These are phyloP conservation scores for Lichtheimia corymbifera DNA, from an alignment of 371 early-diverging fungal genomes.

Conservation along the genomic window DNA sequence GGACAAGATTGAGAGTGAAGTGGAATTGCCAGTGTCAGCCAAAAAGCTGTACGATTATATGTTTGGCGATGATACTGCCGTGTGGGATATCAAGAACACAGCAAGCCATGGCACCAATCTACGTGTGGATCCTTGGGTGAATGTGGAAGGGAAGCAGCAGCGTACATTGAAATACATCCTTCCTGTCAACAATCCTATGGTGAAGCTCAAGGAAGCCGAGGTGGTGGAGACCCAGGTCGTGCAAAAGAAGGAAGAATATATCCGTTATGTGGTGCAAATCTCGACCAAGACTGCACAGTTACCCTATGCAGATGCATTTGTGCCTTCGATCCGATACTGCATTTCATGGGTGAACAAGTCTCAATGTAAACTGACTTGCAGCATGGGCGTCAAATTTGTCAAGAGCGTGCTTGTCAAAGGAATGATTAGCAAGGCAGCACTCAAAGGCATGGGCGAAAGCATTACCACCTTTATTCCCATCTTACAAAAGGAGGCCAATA, in stretches of 20 bases:
- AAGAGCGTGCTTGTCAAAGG: conserved; percentile 59
- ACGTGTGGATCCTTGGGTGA: conserved; percentile 11
- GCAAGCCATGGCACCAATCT: conserved; percentile 38
- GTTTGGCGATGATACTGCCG: conserved; percentile 41
- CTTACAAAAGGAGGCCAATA: conserved; percentile 24
- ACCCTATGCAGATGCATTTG: conserved; percentile 65
- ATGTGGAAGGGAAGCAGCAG: conserved; percentile 18
- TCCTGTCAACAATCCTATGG: conserved; percentile 52
- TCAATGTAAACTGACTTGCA: conserved; percentile 48
- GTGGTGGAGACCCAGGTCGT: conserved; percentile 56
- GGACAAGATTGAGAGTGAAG: conserved; percentile 62
- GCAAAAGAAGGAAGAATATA: conserved; percentile 51
- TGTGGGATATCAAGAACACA: conserved; percentile 53
- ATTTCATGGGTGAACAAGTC: conserved; percentile 50
- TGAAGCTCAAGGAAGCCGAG: conserved; percentile 60
- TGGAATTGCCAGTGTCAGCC: conserved; percentile 58
- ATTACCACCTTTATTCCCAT: conserved; percentile 31
- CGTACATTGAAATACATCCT: conserved; percentile 45
- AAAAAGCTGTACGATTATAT: conserved; percentile 61
- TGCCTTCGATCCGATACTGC: conserved; percentile 58
- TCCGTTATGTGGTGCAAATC: conserved; percentile 47
- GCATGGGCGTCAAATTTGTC: conserved; percentile 56
- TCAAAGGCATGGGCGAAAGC: conserved; percentile 46
- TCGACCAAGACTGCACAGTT: conserved; percentile 49
- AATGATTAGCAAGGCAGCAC: conserved; percentile 44